These are phyloP conservation scores for Pythium oligandrum DNA, from an alignment of 352 stramenopile genomes.

Conservation along the genomic window DNA sequence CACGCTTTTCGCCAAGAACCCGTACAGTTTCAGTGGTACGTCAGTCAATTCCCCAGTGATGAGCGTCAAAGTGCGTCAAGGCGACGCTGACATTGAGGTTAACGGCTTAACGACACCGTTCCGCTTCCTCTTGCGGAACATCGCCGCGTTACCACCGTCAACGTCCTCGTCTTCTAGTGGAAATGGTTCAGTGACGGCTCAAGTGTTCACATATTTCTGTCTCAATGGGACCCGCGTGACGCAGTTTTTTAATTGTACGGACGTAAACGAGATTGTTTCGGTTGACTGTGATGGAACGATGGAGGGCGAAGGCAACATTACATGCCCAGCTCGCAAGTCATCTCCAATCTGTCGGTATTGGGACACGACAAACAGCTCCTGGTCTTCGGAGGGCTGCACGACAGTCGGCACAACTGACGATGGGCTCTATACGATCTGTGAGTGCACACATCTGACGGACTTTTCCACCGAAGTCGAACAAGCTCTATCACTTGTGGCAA, in stretches of 20 bases:
- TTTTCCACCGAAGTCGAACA: slow-evolving; percentile 66
- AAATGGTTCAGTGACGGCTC: slow-evolving; percentile 4
- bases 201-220: slow-evolving; percentile 41
- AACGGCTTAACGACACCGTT: slow-evolving; percentile 34
- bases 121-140: slow-evolving; percentile 49
- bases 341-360: slow-evolving; percentile 57
- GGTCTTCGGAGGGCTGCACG: slow-evolving; percentile 55
- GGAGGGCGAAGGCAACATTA: slow-evolving; percentile 38
- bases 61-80: slow-evolving; percentile 46
- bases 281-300: slow-evolving; percentile 47
- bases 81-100: slow-evolving; percentile 29
- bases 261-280: slow-evolving; percentile 27
- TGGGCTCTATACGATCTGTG: slow-evolving; percentile 66
- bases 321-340: slow-evolving; percentile 35
- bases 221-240: slow-evolving; percentile 38
- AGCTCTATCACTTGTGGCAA: slow-evolving; percentile 42
- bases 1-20: slow-evolving; percentile 60
- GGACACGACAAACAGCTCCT: slow-evolving; percentile 30
- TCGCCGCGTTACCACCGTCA: slow-evolving; percentile 20
- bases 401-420: slow-evolving; percentile 49
- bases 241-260: slow-evolving; percentile 51
- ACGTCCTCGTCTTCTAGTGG: slow-evolving; percentile 3
- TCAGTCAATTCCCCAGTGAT: slow-evolving; percentile 54
- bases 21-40: slow-evolving; percentile 44
- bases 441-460: slow-evolving; percentile 71